These are phyloP conservation scores for Colletotrichum trifolii DNA, from an alignment of 2,329 filamentous ascomycete genomes.

Conservation along the genomic window DNA sequence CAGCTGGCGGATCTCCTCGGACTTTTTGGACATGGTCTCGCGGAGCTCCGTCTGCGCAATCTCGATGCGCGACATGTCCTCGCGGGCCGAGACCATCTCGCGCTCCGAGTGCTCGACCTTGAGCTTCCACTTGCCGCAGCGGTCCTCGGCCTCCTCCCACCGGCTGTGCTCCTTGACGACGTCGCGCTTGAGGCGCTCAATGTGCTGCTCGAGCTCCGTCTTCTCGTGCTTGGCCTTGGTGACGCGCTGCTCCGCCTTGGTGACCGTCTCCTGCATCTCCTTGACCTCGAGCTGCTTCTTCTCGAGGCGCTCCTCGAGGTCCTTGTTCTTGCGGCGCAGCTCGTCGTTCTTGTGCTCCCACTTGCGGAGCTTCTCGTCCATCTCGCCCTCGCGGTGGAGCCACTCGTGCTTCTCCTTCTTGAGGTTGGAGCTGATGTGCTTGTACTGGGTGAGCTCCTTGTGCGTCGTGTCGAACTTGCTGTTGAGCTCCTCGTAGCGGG, in stretches of 20 bases:
- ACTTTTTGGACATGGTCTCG: constrained; percentile 21
- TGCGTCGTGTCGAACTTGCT: constrained; percentile 8
- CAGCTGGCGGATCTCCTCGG: constrained; percentile 20
- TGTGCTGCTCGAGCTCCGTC: constrained; percentile 20
- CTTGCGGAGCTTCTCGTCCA: constrained; percentile 22
- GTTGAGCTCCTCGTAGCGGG: constrained; percentile 20
- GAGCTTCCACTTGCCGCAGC: constrained; percentile 28
- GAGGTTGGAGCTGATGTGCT: constrained; percentile 9
- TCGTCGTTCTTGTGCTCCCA: constrained; percentile 23
- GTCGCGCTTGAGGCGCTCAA: constrained; percentile 18
- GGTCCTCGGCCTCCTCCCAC: constrained; percentile 25
- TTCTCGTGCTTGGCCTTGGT: constrained; percentile 14
- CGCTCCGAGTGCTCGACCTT: constrained; percentile 30
- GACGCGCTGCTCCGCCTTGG: not conserved
- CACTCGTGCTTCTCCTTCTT: constrained; percentile 27
- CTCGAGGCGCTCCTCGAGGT: constrained; percentile 21
- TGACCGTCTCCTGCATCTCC: constrained; percentile 22
- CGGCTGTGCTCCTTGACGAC: constrained; percentile 18
- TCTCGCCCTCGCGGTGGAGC: constrained; percentile 8
- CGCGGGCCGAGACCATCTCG: constrained; percentile 16
- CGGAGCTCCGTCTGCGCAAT: constrained; percentile 6
- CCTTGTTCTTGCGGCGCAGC: constrained; percentile 27
- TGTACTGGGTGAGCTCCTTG: constrained; percentile 22
- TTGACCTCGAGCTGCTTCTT: constrained; percentile 27
- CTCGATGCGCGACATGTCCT: constrained; percentile 26